Conservation (phyloP, 2,329 filamentous ascomycete genomes). For the Xylariomycetidae sp. region DNA sequence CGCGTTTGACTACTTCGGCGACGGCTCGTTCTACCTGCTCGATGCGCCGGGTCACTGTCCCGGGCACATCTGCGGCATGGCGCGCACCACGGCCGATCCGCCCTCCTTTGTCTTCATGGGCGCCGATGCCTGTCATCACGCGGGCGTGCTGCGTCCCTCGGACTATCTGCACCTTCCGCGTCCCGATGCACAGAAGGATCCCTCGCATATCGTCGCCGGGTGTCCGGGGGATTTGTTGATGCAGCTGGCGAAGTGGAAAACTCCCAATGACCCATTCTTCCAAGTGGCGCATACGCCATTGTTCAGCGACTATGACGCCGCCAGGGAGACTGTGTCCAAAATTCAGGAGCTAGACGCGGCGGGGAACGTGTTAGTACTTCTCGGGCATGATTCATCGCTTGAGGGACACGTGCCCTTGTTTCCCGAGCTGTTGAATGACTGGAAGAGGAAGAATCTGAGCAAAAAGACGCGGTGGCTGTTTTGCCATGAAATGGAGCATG, state of each 20-base stretch:
- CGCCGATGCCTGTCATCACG: constrained; percentile 38
- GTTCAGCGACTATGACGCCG: neutral
- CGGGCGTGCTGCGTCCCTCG: constrained; percentile 31
- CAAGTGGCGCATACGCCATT: neutral
- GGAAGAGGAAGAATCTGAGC: constrained; percentile 11
- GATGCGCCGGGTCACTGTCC: constrained; percentile 29
- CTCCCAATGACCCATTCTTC: too few species aligned
- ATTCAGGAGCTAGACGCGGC: constrained; percentile 17
- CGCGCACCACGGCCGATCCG: constrained; percentile 26
- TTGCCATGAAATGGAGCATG: too few species aligned
- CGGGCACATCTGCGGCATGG: constrained; percentile 33
- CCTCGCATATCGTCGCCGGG: neutral
- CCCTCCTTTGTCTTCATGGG: constrained; percentile 38
- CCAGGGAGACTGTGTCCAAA: neutral
- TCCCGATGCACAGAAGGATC: neutral
- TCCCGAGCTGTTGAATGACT: constrained; percentile 18
- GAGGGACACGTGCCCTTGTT: constrained; percentile 14
- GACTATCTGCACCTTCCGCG: constrained; percentile 26
- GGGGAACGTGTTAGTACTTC: constrained; percentile 18
- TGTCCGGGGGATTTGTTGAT: neutral
- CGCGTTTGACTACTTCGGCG: constrained; percentile 30
- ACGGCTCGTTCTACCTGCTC: constrained; percentile 31
- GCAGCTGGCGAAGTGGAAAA: too few species aligned
- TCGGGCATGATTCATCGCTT: constrained; percentile 20
- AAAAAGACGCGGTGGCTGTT: neutral